Percentiles rank a stretch among this genome's conserved stretches.
phyloP scores from a whole-genome alignment of 1,284 basidiomycete species.

The Malassezia dermatis region DNA sequence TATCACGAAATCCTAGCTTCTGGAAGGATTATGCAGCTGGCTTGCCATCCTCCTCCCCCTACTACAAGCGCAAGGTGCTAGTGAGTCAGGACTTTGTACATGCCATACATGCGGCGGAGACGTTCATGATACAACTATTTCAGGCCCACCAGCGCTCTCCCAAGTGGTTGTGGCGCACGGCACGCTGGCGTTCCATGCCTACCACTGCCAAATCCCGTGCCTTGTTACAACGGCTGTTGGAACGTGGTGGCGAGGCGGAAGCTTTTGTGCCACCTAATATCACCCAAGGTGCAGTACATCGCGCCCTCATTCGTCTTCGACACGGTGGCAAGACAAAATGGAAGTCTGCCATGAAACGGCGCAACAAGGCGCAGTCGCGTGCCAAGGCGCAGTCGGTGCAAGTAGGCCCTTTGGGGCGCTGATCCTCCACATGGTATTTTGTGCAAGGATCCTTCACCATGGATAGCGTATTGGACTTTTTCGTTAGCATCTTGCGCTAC shows the following conservation, averaged over 20 bases:
- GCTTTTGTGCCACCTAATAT: neutral
- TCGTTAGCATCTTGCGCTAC: neutral
- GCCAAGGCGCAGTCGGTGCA: neutral
- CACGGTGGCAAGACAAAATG: conserved; percentile 6
- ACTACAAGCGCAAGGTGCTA: conserved; percentile 6
- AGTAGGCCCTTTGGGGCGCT: conserved; percentile 1
- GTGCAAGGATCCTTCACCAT: neutral
- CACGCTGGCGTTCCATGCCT: conserved; percentile 9
- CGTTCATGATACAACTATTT: neutral
- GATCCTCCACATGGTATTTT: neutral
- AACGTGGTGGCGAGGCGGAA: neutral
- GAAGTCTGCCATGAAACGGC: neutral
- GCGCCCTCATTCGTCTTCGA: conserved; percentile 4
- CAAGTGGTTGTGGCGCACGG: conserved; percentile 6
- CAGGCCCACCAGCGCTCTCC: neutral
- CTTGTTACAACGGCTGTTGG: neutral
- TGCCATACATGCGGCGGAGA: conserved; percentile 12
- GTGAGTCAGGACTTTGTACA: conserved; percentile 8
- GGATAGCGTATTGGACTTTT: neutral
- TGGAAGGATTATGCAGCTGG: conserved; percentile 1
- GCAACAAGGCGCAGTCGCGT: neutral
- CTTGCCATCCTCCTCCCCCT: neutral
- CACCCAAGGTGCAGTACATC: conserved; percentile 8
- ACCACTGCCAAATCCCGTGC: neutral
- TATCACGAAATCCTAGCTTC: conserved; percentile 4